Evolutionary conservation across 176 grass and related monocot genomes (phyloP), one percentile per base, ranked within the genome.

Genomic region (Luzula sylvatica): DNA sequence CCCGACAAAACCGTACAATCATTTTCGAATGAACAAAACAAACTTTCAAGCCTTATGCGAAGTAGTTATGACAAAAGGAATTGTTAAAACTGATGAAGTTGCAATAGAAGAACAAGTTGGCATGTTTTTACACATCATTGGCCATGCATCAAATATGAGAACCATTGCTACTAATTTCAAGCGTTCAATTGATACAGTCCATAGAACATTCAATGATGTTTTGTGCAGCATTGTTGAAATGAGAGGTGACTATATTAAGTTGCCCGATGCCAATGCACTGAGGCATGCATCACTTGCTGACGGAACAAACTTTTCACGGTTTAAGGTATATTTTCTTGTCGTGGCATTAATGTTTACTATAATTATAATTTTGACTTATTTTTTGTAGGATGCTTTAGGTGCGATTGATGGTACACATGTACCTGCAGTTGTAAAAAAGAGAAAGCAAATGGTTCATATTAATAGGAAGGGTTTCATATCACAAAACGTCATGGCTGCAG

Each of bases 151-250:
- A 13, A 47, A 47, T n/a, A 47, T 18, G 43, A 47, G 20, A 12
- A 9, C 47, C 47, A 8, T 11, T 17, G 23, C 17, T 19, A 15
- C 8, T n/a, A 49, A 49, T 49, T 49, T 49, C 13, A 49, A 8
- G 13, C 15, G 46, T 2, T 49, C 15, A 20, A 49, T 20, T 19
- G 46, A 21, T 20, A 49, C 3, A 2, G 16, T 49, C 1, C 12
- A 47, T 56, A 5, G 52, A 28, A 56, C 52, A 56, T 35, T 56
- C 19, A 56, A 8, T 23, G 11, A 59, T 42, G 55, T 41, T 41
- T 8, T 23, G 9, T 32, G 11, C 26, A 41, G 29, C 19, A 7
- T 59, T 20, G 13, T 59, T 41, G 15, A 20, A 22, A 20, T 59
- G 26, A 3, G n/a, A 38, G 26, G 18, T 20, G 15, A 48, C 19